Conservation (phyloP, 2,329 filamentous ascomycete genomes). For the Trichoderma brevicompactum region DNA sequence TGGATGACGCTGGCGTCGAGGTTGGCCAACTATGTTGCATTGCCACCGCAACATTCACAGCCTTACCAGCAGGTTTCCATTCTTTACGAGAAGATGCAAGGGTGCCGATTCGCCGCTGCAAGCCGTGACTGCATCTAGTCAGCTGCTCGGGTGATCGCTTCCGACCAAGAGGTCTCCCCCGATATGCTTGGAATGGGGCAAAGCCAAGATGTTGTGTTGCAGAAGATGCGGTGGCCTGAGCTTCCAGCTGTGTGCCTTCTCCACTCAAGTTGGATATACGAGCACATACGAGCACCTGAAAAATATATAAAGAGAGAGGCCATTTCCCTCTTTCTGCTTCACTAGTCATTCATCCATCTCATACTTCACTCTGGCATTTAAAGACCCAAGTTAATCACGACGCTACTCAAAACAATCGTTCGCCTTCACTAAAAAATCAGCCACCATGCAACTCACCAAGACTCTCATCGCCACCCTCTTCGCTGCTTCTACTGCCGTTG, state of each 20-base stretch:
- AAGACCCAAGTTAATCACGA: neutral
- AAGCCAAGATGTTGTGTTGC: neutral
- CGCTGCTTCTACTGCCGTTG: slow-evolving; percentile 43
- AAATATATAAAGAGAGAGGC: slow-evolving; percentile 8
- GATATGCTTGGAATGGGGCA: neutral
- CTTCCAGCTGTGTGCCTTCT: neutral
- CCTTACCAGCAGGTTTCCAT: neutral
- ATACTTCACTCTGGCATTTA: neutral
- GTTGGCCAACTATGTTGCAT: slow-evolving; percentile 13
- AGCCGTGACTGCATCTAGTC: neutral
- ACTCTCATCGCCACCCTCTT: slow-evolving; percentile 44
- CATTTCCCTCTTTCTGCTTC: neutral
- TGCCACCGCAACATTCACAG: slow-evolving; percentile 10
- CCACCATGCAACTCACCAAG: slow-evolving; percentile 51
- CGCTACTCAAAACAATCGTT: neutral
- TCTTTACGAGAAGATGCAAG: slow-evolving; percentile 13
- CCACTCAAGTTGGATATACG: neutral
- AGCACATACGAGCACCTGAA: neutral
- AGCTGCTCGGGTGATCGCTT: slow-evolving; percentile 20
- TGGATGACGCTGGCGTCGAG: slow-evolving; percentile 1
- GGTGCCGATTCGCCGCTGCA: neutral
- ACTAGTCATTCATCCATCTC: neutral
- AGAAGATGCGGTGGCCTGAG: neutral
- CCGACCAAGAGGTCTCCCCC: neutral
- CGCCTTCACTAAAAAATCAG: slow-evolving; percentile 27